Evolutionary conservation across 805 yeast species (phyloP).

Genomic region (Ogataea methylovora): DNA sequence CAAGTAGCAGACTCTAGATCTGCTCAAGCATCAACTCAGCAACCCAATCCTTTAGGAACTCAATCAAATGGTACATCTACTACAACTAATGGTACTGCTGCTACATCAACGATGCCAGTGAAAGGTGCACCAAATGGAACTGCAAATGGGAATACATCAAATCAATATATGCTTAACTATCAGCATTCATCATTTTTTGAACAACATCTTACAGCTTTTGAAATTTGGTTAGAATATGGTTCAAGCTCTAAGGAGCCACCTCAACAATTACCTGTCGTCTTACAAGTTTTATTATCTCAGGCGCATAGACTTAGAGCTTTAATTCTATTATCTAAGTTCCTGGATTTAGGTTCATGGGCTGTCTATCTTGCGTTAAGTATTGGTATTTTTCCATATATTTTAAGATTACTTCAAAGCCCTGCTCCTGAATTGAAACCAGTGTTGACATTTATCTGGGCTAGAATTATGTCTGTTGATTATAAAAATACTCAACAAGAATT

Average conservation of each 20-base stretch:
- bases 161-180: constrained; percentile 36
- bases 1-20: constrained; percentile 15
- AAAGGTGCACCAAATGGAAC: background rate
- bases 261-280: constrained; percentile 87
- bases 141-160: constrained; percentile 7
- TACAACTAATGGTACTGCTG: constrained; percentile 1
- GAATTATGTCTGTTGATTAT: constrained; percentile 93
- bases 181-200: constrained; percentile 93
- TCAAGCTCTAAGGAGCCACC: constrained; percentile 82
- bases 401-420: constrained; percentile 85
- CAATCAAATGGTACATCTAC: background rate
- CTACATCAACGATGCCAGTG: constrained; percentile 1
- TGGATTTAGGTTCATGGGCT: constrained; percentile 97
- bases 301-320: constrained; percentile 89
- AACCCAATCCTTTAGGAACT: constrained; percentile 2
- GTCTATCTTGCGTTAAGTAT: constrained; percentile 87
- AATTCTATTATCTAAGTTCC: constrained; percentile 71
- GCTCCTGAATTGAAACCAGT: constrained; percentile 95
- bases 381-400: constrained; percentile 92
- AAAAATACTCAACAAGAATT: constrained; percentile 86
- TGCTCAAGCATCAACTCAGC: background rate
- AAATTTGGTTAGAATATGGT: constrained; percentile 90
- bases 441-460: constrained; percentile 92
- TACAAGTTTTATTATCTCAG: constrained; percentile 89
- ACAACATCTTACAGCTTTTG: constrained; percentile 93